Conservation (phyloP, 2,329 filamentous ascomycete species). For the Fusarium cyanostomum region DNA sequence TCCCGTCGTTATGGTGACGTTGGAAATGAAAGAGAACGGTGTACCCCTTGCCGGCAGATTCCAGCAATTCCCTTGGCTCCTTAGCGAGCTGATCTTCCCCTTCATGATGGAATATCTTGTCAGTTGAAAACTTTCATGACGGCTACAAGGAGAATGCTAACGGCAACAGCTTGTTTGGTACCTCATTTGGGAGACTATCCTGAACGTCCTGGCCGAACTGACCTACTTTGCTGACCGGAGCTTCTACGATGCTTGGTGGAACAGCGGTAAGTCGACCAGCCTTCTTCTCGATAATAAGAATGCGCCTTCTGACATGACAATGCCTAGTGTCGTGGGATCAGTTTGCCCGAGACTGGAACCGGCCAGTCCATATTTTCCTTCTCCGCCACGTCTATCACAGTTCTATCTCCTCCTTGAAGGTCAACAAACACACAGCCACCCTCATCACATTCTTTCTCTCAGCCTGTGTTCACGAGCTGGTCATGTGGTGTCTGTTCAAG, state of each 20-base stretch:
- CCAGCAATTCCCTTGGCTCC: slow-evolving; percentile 75
- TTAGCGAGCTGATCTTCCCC: slow-evolving; percentile 80
- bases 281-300: not conserved
- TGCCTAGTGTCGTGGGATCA: slow-evolving; percentile 72
- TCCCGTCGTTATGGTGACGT: slow-evolving; percentile 73
- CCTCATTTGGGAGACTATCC: slow-evolving; percentile 79
- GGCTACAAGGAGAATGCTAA: slow-evolving; percentile 7
- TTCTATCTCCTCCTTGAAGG: slow-evolving; percentile 76
- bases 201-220: slow-evolving; percentile 80
- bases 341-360: slow-evolving; percentile 83
- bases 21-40: slow-evolving; percentile 73
- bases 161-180: slow-evolving; percentile 72
- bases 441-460: slow-evolving; percentile 79
- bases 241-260: slow-evolving; percentile 75
- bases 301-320: slow-evolving; percentile 1
- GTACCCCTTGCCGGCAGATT: slow-evolving; percentile 70
- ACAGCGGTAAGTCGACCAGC: slow-evolving; percentile 54
- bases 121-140: slow-evolving; percentile 11
- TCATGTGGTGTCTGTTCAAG: slow-evolving; percentile 84
- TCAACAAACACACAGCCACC: slow-evolving; percentile 76
- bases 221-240: slow-evolving; percentile 80
- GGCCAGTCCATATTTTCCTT: slow-evolving; percentile 79
- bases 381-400: slow-evolving; percentile 82
- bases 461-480: slow-evolving; percentile 76
- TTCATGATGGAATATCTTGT: slow-evolving; percentile 80